A percentile compares a stretch with the other conserved stretches of the same genome.
phyloP scores from a whole-genome alignment of 2,329 filamentous ascomycete species.

The Orbilia javanica region DNA sequence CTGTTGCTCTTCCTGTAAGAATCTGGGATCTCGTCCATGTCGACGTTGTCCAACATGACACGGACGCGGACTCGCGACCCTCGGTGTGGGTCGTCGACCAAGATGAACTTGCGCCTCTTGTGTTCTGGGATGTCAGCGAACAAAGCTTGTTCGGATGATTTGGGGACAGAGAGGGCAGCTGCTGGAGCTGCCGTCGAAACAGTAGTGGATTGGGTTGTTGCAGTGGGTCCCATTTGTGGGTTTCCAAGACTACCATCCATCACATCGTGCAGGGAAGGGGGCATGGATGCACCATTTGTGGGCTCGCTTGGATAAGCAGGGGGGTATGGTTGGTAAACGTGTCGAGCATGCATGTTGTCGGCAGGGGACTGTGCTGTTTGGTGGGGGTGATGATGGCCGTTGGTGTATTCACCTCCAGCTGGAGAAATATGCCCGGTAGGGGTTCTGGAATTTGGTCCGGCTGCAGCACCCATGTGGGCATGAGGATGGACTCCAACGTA shows the following conservation, averaged over 20 bases:
- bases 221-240: conserved; percentile 61
- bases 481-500: conserved; percentile 61
- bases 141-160: conserved; percentile 75
- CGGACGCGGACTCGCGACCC: conserved; percentile 86
- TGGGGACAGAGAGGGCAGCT: conserved; percentile 65
- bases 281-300: conserved; percentile 74
- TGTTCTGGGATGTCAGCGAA: conserved; percentile 90
- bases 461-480: conserved; percentile 59
- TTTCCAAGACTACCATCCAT: conserved; percentile 60
- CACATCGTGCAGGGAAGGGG: conserved; percentile 67
- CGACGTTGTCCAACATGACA: conserved; percentile 90
- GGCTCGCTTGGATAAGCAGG: conserved; percentile 74
- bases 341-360: conserved; percentile 78
- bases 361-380: conserved; percentile 73
- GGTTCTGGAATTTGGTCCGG: conserved; percentile 61
- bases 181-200: conserved; percentile 56
- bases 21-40: conserved; percentile 95
- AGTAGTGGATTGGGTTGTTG: conserved; percentile 60
- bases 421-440: conserved; percentile 62
- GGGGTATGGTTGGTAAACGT: conserved; percentile 80
- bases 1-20: conserved; percentile 91
- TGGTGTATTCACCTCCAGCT: conserved; percentile 62
- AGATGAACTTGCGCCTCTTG: conserved; percentile 95
- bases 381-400: conserved; percentile 77
- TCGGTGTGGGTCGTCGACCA: conserved; percentile 89